These are phyloP conservation scores for Neurospora africana DNA, from an alignment of 495 filamentous ascomycete species.

Conservation along the genomic window DNA sequence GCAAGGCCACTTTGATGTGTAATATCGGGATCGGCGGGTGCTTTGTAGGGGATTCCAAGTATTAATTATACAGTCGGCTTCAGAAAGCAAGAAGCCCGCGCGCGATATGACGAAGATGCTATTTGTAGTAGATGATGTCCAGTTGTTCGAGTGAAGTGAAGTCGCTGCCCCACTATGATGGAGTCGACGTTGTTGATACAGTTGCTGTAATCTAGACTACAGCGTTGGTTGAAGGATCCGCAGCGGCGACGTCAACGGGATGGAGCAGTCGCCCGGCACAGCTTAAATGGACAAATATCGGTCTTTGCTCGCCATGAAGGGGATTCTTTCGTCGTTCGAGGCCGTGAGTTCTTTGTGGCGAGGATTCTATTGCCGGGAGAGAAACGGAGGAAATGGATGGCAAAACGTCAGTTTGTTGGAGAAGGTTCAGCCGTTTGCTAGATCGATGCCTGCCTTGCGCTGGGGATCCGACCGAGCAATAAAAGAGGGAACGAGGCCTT, in stretches of 20 bases:
- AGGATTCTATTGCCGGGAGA: not conserved
- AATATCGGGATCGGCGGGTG: not conserved
- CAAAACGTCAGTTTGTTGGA: not conserved
- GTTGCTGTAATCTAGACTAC: not conserved
- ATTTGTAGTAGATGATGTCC: not conserved
- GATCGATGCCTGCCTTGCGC: not conserved
- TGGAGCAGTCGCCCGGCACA: not conserved
- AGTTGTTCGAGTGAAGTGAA: not conserved
- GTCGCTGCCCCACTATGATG: not conserved
- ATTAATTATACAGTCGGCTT: not conserved
- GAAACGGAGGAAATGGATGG: not conserved
- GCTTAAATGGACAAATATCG: not conserved
- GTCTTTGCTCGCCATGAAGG: not conserved
- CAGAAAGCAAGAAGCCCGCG: not conserved
- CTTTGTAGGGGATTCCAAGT: not conserved
- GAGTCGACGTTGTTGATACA: not conserved
- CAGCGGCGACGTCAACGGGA: not conserved
- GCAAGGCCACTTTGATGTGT: constrained; percentile 34
- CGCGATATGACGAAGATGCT: not conserved
- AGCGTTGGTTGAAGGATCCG: not conserved
- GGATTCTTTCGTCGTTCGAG: not conserved
- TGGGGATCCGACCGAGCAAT: not conserved
- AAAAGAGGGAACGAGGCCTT: not conserved
- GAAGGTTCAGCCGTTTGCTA: not conserved
- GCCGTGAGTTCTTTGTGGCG: not conserved